These are phyloP conservation scores for Linnemannia hyalina DNA, from an alignment of 192 early-diverging fungal genomes.

Conservation along the genomic window DNA sequence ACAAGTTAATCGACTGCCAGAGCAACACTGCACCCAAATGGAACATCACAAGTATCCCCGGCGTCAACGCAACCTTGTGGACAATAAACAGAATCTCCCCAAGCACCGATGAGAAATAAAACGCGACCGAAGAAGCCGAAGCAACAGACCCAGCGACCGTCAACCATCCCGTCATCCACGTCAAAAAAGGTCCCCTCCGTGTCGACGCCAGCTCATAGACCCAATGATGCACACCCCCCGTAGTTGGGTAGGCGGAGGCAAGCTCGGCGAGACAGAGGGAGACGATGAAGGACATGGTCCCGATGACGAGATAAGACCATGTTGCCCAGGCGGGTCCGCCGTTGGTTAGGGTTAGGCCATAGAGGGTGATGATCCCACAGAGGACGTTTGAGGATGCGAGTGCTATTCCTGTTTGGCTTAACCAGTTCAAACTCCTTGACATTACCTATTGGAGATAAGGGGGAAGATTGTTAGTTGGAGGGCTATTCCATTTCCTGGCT, in stretches of 20 bases:
- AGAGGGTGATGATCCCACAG: constrained; percentile 29
- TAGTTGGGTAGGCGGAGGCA: constrained; percentile 44
- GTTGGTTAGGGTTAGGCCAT: constrained; percentile 31
- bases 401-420: constrained; percentile 34
- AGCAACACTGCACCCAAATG: constrained; percentile 30
- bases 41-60: constrained; percentile 45
- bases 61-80: constrained; percentile 22
- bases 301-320: constrained; percentile 32
- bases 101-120: constrained; percentile 37
- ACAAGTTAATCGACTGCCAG: constrained; percentile 42
- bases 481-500: no score
- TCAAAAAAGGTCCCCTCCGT: constrained; percentile 17
- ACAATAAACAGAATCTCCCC: constrained; percentile 23
- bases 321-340: constrained; percentile 50
- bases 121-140: constrained; percentile 31
- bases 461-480: no score
- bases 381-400: constrained; percentile 26
- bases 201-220: constrained; percentile 40
- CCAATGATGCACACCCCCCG: constrained; percentile 46
- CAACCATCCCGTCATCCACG: constrained; percentile 54
- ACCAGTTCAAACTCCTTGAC: constrained; percentile 25
- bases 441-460: constrained; percentile 11
- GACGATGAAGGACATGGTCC: constrained; percentile 34
- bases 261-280: constrained; percentile 36
- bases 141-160: constrained; percentile 18